Base-by-base conservation (phyloP, 2,329 filamentous ascomycete genomes). In the Chaetomium sp. region DNA sequence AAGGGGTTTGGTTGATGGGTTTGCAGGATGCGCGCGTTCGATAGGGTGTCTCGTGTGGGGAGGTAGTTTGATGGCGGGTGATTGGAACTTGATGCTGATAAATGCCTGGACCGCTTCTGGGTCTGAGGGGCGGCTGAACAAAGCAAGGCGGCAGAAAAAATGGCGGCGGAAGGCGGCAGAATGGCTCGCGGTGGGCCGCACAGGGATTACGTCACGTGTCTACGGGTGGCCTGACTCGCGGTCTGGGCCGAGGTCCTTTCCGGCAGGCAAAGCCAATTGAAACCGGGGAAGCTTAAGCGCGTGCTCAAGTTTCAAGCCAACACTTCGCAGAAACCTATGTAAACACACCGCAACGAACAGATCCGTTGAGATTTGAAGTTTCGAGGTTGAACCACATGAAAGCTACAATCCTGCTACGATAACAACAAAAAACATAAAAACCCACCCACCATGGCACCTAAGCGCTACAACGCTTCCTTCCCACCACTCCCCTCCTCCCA, bases 101-200 rank as follows among this genome's bases (percentile, higher is more conserved):
- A 51, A 60, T 50, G 56, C 56, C n/a, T 21, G 13, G 23, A 57
- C 53, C 16, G 19, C 6, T 4, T 25, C 19, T 42, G n/a, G 19
- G 9, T 42, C 0, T 21, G 61, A 21, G 57, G 50, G 62, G 60
- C 54, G 12, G 57, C 47, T 51, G 12, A 29, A 29, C 50, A 27
- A 29, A 33, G 45, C 13, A 49, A 53, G 56, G 60, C 50, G 56
- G 61, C 60, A 69, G 66, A 65, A 69, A 70, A 68, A 66, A 65
- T 68, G 66, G 69, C 69, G 69, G 69, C 51, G 50, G 45, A 1
- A 7, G 19, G 50, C 29, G 69, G 69, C 69, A 71, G 68, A 67
- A 71, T 53, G 29, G 49, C 27, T 10, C 3, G 13, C 8, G 21
- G 50, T 47, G 56, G 57, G 51, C 27, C 47, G 35, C 19, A 10